Conservation (phyloP, 2,329 filamentous ascomycete genomes). For the Epichloe elymi region DNA sequence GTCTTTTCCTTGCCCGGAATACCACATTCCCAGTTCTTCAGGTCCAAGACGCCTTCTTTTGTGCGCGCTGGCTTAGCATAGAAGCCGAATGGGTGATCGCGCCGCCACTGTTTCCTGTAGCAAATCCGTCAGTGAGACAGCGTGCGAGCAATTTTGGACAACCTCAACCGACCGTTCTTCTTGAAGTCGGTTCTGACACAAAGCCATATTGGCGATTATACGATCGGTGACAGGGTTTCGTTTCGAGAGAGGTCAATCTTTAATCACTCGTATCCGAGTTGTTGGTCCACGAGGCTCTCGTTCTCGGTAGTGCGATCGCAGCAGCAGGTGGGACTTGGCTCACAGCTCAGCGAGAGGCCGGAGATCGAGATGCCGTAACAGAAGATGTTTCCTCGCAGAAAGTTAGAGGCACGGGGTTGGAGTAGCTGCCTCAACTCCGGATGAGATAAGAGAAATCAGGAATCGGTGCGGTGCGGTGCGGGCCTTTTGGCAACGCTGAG, state of each 20-base stretch:
- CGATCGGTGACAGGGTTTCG: background rate
- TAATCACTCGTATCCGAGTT: background rate
- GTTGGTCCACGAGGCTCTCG: background rate
- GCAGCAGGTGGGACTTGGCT: background rate
- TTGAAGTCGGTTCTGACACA: conserved; percentile 76
- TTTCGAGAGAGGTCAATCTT: background rate
- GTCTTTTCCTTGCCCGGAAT: conserved; percentile 95
- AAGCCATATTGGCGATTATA: conserved; percentile 47
- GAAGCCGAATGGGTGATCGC: conserved; percentile 95
- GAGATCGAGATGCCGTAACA: background rate
- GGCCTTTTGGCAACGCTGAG: background rate
- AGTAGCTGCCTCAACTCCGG: background rate
- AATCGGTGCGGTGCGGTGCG: too few relatives aligned
- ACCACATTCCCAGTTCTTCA: conserved; percentile 94
- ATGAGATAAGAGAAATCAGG: background rate
- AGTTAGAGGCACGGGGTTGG: background rate
- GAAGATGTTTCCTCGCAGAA: background rate
- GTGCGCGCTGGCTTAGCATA: conserved; percentile 80
- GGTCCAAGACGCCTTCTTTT: conserved; percentile 66
- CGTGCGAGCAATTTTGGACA: background rate
- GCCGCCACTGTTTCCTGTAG: conserved; percentile 83
- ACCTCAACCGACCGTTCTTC: conserved; percentile 60
- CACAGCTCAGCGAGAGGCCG: background rate
- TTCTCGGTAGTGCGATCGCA: background rate
- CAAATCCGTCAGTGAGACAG: conserved; percentile 11